Percentiles rank a stretch among this genome's conserved stretches.
Evolutionary conservation across 345 rosid species (phyloP).

Genomic region (Euphorbia lathyris): DNA sequence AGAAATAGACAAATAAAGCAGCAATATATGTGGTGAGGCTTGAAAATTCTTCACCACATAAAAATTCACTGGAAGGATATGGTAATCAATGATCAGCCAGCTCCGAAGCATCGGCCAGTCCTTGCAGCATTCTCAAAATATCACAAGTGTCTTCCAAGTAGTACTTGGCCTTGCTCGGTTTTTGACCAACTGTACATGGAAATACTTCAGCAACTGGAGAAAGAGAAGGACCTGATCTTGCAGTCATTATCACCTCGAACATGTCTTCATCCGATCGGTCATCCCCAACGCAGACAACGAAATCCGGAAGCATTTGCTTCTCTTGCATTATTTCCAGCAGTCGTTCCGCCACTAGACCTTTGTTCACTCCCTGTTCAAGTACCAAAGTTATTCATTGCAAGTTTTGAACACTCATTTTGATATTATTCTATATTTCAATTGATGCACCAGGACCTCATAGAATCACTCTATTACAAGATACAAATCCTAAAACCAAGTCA

Average conservation of each 20-base stretch:
- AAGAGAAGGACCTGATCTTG: conserved; percentile 50
- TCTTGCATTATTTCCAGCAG: conserved; percentile 58
- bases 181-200: conserved; percentile 90
- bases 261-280: conserved; percentile 95
- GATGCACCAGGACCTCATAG: too few species aligned
- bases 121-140: conserved; percentile 72
- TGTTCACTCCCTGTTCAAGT: conserved; percentile 69
- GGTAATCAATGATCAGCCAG: too few species aligned
- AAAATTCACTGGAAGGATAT: not conserved
- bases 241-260: conserved; percentile 80
- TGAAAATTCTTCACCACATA: too few species aligned
- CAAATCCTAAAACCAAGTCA: too few species aligned
- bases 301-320: conserved; percentile 67
- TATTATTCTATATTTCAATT: too few species aligned
- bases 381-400: not conserved
- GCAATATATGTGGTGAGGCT: too few species aligned
- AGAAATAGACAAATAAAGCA: too few species aligned
- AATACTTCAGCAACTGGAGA: conserved; percentile 88
- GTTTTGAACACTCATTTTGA: not conserved
- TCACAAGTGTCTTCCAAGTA: conserved; percentile 79
- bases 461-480: too few species aligned
- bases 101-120: conserved; percentile 48
- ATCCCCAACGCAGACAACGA: conserved; percentile 89
- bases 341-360: conserved; percentile 74
- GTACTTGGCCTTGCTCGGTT: conserved; percentile 93